Percentiles rank a stretch among this genome's conserved stretches.
Evolutionary conservation across 306 rosid genomes (phyloP).

Genomic region (Lathyrus sativus): DNA sequence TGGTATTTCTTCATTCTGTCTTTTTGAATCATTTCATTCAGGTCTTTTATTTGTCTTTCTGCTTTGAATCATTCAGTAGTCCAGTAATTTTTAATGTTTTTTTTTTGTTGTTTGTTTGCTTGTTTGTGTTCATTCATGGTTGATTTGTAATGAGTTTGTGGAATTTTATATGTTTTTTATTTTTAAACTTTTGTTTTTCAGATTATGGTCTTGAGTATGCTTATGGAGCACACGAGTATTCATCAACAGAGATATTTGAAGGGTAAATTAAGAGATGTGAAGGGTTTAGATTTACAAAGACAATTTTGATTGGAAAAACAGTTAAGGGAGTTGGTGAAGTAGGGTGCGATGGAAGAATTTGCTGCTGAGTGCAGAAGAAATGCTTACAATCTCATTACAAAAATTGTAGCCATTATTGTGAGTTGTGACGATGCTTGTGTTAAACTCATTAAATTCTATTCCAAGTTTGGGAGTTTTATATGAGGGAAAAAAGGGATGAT

Average conservation of each 20-base stretch:
- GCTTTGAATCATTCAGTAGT: neutral
- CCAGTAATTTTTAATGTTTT: neutral
- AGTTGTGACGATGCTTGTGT: slow-evolving; percentile 73
- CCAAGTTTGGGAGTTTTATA: slow-evolving; percentile 60
- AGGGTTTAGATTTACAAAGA: slow-evolving; percentile 72
- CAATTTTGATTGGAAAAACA: slow-evolving; percentile 76
- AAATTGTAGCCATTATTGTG: slow-evolving; percentile 89
- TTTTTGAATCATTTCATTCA: neutral
- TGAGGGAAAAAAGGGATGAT: neutral
- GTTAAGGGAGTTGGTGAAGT: slow-evolving; percentile 56
- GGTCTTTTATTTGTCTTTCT: neutral
- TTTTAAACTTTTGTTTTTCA: neutral
- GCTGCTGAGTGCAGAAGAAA: slow-evolving; percentile 70
- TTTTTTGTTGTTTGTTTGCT: neutral
- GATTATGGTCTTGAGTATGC: slow-evolving; percentile 79
- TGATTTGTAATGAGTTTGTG: neutral
- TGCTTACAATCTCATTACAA: slow-evolving; percentile 78
- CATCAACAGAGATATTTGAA: slow-evolving; percentile 85
- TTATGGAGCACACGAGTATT: slow-evolving; percentile 78
- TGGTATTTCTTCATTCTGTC: neutral
- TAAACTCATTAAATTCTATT: slow-evolving; percentile 66
- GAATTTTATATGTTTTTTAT: too few species aligned
- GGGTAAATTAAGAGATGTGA: slow-evolving; percentile 77
- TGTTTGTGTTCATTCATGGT: neutral
- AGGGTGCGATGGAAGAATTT: slow-evolving; percentile 67